These are phyloP conservation scores for Terfezia claveryi DNA, from an alignment of 495 filamentous ascomycete genomes.

Conservation along the genomic window DNA sequence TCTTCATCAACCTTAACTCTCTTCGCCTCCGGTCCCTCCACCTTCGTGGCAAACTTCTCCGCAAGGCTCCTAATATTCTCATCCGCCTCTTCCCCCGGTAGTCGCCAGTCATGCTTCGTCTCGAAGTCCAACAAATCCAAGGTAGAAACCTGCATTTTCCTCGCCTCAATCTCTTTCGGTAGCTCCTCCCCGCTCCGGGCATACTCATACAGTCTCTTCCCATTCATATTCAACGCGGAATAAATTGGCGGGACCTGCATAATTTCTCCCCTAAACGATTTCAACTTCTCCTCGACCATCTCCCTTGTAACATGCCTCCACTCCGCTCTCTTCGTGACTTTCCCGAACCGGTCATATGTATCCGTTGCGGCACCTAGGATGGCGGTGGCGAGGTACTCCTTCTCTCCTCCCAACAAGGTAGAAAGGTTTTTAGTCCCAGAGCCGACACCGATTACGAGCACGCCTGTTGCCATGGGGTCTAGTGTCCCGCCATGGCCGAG, in stretches of 20 bases:
- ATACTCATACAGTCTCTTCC: conserved; percentile 89
- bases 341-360: conserved; percentile 69
- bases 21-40: conserved; percentile 34
- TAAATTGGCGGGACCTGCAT: conserved; percentile 83
- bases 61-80: conserved; percentile 24
- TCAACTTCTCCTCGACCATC: conserved; percentile 53
- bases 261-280: conserved; percentile 59
- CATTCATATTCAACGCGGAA: conserved; percentile 75
- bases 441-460: conserved; percentile 71
- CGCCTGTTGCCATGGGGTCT: conserved; percentile 81
- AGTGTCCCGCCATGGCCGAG: conserved; percentile 92
- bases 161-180: conserved; percentile 58
- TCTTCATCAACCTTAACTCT: neutral
- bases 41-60: conserved; percentile 49
- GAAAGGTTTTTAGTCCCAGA: conserved; percentile 65
- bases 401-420: conserved; percentile 64
- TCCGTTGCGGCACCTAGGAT: conserved; percentile 86
- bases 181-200: conserved; percentile 68
- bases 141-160: conserved; percentile 52
- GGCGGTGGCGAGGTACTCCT: conserved; percentile 73
- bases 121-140: conserved; percentile 71
- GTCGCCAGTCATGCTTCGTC: conserved; percentile 39
- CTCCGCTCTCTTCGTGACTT: conserved; percentile 46
- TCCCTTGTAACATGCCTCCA: conserved; percentile 62
- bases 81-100: conserved; percentile 32